Percentiles rank a stretch among this genome's conserved stretches.
phyloP scores from a whole-genome alignment of 257 asterid species.

The Solanum ossicruentum region DNA sequence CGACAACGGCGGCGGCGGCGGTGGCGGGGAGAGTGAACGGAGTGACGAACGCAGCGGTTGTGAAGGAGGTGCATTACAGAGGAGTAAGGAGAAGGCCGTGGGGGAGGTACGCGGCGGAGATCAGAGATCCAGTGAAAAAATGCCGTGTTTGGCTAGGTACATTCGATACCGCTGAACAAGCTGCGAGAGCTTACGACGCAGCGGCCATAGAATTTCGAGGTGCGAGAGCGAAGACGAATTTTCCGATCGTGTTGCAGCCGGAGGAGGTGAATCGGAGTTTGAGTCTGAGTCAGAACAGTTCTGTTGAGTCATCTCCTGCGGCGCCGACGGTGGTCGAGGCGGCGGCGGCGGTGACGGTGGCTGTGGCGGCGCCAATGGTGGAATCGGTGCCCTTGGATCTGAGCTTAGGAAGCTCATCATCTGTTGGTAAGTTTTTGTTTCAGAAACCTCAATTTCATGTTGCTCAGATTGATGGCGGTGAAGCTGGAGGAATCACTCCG shows the following conservation, averaged over 20 bases:
- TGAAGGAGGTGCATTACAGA: background rate
- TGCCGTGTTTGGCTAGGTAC: constrained; percentile 8
- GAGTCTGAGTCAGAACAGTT: background rate
- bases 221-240: background rate
- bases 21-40: background rate
- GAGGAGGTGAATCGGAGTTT: background rate
- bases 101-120: constrained; percentile 8
- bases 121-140: constrained; percentile 1
- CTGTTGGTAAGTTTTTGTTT: background rate
- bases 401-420: background rate
- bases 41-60: background rate
- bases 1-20: background rate
- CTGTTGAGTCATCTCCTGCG: background rate
- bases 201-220: constrained; percentile 5
- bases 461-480: background rate
- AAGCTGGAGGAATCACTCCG: background rate
- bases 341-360: background rate
- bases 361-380: background rate
- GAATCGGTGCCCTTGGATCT: background rate
- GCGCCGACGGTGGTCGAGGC: background rate
- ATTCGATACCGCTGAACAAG: constrained; percentile 1
- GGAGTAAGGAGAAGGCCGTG: constrained; percentile 8
- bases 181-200: constrained; percentile 1
- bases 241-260: background rate
- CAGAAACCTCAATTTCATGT: background rate